Percentiles rank a stretch among this genome's conserved stretches.
Conservation (phyloP, 2,329 filamentous ascomycete species). For the Acrodontium crateriforme region DNA sequence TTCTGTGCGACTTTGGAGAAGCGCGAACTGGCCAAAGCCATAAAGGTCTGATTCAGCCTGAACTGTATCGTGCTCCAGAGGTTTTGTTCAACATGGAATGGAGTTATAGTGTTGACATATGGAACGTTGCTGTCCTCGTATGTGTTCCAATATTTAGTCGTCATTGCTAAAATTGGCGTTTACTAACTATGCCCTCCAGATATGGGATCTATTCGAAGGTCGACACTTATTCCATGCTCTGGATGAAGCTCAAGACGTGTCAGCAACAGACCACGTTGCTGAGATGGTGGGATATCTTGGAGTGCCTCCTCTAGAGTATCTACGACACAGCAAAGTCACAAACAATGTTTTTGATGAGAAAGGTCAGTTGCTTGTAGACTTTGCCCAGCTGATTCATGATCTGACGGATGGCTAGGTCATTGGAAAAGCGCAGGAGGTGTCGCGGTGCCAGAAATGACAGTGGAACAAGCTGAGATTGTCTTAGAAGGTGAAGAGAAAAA, state of each 20-base stretch:
- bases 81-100: constrained; percentile 19
- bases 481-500: constrained; percentile 17
- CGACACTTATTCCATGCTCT: constrained; percentile 19
- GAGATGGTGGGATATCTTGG: constrained; percentile 15
- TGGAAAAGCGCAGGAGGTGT: not conserved
- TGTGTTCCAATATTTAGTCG: no score
- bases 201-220: constrained; percentile 26
- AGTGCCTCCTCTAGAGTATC: constrained; percentile 13
- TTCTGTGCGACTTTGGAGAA: constrained; percentile 13
- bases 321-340: constrained; percentile 8
- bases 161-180: not conserved
- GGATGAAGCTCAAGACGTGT: constrained; percentile 13
- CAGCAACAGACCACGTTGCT: constrained; percentile 13
- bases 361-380: constrained; percentile 7
- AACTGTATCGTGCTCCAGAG: constrained; percentile 19
- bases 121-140: constrained; percentile 20
- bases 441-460: not conserved
- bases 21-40: constrained; percentile 4
- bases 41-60: constrained; percentile 7
- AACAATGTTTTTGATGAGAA: constrained; percentile 8
- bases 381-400: not conserved
- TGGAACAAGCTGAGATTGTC: not conserved
- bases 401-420: not conserved
- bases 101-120: constrained; percentile 20
- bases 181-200: constrained; percentile 13